Conservation (phyloP, 169 alveolate genomes). For the Plasmodium malariae region DNA sequence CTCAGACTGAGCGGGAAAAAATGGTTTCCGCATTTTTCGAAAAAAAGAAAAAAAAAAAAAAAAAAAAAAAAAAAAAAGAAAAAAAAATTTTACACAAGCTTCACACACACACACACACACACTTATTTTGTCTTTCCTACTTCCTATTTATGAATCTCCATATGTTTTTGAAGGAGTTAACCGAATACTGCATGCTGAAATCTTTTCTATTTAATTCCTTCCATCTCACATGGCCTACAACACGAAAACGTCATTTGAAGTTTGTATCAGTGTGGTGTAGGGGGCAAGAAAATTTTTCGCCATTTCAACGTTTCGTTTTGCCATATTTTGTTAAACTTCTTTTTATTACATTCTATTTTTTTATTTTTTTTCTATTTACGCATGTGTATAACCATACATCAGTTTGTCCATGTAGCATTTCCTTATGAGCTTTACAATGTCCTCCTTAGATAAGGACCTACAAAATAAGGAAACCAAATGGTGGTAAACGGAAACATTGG, state of each 20-base stretch:
- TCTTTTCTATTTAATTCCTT: conserved; percentile 44
- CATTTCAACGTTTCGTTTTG: too few relatives aligned
- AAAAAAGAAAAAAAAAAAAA: not conserved
- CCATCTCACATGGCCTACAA: conserved; percentile 52
- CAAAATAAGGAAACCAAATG: not conserved
- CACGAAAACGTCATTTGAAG: too few relatives aligned
- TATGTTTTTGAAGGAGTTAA: conserved; percentile 47
- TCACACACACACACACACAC: not conserved
- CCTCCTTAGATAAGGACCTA: conserved; percentile 32
- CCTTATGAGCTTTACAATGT: conserved; percentile 26
- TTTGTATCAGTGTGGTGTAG: too few relatives aligned
- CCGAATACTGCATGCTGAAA: conserved; percentile 11
- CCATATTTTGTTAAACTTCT: too few relatives aligned
- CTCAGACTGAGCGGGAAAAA: conserved; percentile 21
- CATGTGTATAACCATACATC: conserved; percentile 58
- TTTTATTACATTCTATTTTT: not conserved
- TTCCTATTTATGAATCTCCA: conserved; percentile 57
- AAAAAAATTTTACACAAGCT: too few relatives aligned
- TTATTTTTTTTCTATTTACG: conserved; percentile 2
- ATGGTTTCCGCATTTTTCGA: too few relatives aligned
- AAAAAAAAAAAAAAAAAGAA: too few relatives aligned
- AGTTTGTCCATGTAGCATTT: conserved; percentile 57
- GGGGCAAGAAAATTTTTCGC: too few relatives aligned
- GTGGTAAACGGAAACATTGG: not conserved
- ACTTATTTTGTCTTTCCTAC: conserved; percentile 19